Conservation (phyloP, 2,329 filamentous ascomycete genomes). For the Botrytis aclada region DNA sequence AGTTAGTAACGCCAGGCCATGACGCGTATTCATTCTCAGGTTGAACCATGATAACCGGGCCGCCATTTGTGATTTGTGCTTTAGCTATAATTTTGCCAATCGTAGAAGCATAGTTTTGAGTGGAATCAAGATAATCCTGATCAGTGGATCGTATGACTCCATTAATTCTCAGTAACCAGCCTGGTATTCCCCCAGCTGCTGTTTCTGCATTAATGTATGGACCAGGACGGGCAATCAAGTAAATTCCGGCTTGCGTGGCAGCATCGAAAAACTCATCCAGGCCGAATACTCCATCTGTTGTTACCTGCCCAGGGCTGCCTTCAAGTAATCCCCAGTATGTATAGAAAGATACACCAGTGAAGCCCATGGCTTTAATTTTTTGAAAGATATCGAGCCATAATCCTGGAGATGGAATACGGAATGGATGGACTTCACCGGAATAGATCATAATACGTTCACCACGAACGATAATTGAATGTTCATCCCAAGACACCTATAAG, state of each 20-base stretch:
- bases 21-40: slow-evolving; percentile 77
- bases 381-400: slow-evolving; percentile 73
- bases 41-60: slow-evolving; percentile 74
- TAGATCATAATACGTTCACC: slow-evolving; percentile 62
- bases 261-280: slow-evolving; percentile 74
- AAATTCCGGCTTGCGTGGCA: slow-evolving; percentile 69
- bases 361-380: slow-evolving; percentile 78
- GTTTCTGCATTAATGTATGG: slow-evolving; percentile 76
- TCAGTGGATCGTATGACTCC: slow-evolving; percentile 62
- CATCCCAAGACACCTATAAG: slow-evolving; percentile 56
- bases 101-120: slow-evolving; percentile 55
- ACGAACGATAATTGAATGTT: slow-evolving; percentile 59
- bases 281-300: slow-evolving; percentile 67
- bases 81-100: slow-evolving; percentile 66
- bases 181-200: slow-evolving; percentile 74
- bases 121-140: slow-evolving; percentile 61
- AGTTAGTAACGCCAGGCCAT: slow-evolving; percentile 41
- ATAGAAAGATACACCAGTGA: slow-evolving; percentile 78
- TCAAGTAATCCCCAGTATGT: slow-evolving; percentile 76
- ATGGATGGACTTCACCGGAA: slow-evolving; percentile 63
- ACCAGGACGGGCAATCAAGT: slow-evolving; percentile 59
- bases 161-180: slow-evolving; percentile 69
- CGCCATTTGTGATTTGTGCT: slow-evolving; percentile 78
- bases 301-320: slow-evolving; percentile 66
- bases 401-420: slow-evolving; percentile 55